Base-by-base conservation (phyloP, 192 early-diverging fungal genomes). In the Podila minutissima region DNA sequence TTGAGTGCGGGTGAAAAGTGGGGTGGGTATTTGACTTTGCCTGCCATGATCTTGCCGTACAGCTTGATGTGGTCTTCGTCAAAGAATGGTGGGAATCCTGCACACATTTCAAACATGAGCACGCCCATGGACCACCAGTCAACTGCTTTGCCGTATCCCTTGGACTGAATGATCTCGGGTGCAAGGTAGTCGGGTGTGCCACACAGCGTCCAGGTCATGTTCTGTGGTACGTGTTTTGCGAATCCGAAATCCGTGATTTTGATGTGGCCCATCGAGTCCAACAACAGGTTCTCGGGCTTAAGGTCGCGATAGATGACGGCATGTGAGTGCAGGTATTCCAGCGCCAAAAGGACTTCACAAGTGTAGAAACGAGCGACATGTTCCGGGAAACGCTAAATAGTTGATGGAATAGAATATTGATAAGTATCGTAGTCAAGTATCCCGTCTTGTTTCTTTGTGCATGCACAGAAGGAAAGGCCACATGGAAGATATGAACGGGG, bases 71-170 rank as follows among this genome's bases (percentile, higher is more conserved):
- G 95, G 69, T 96, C 94, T 66, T 97, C 95, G 86, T 96, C 96
- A 74, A 94, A 95, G 87, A 97, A 97, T n/a, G 96, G 96, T 67
- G 96, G 96, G 70, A 94, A 92, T 50, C 95, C 95, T 22, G 95
- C 95, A 33, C 95, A 87, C 96, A 97, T 97, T 85, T 96, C 95
- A 77, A 95, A 96, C 58, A 97, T 94, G 57, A 97, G 82, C 59
- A 97, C 89, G 53, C 96, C 96, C 68, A 97, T 88, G 53, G 94
- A 92, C 89, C 93, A 97, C 96, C 96, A 97, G 82, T 97, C 96
- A 2, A 96, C 96, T 15, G 95, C 94, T 65, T 92, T 92, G 31
- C 95, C 94, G 82, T 96, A 96, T n/a, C 96, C 96, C 71, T 93
- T 94, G 38, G 94, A 93, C 83, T 96, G 95, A 86, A 96, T 95